Base-by-base conservation (phyloP, 2,329 filamentous ascomycete species). In the Cladosporium sp. region DNA sequence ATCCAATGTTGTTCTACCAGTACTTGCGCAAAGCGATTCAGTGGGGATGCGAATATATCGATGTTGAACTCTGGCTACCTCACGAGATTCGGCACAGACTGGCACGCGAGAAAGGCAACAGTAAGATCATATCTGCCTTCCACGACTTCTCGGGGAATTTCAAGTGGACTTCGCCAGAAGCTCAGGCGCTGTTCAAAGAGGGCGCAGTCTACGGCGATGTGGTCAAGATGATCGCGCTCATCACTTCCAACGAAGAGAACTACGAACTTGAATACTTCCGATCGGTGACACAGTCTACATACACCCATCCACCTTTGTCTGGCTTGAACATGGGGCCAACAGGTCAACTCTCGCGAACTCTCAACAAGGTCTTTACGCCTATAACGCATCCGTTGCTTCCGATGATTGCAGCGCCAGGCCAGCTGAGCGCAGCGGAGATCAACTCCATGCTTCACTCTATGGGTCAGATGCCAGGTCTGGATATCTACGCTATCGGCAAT, bases 181-280 rank as follows among this genome's bases (percentile, higher is more conserved):
- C 88, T 1, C 80, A 86, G 60, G 73, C 78, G 9, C 77, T 92
- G 3, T 94, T 91, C 59, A 73, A 80, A 52, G 78, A 84, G 57
- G 88, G 85, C 7, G 79, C 80, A 40, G 80, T 81, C 52, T 89
- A 90, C 58, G 85, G 86, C 40, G 88, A 94, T 65, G 88, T 94
- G 51, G 84, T 94, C 62, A 94, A 93, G 72, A 93, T 94, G 86
- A 93, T 93, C 61, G 83, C 85, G 27, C 84, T 91, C 62, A 87
- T 89, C 62, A 85, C 83, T 63, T 84, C 85, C 35, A 83, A 86
- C 64, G 88, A 90, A 62, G 88, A 91, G 59, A 93, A 94, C 67
- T 93, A 94, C 63, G 88, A 94, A 70, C 78, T 94, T 29, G 89
- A 94, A 67, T 91, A 91, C 67, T 94, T 95, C 69, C 83, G 88